These are phyloP conservation scores for Anaeramoeba flamelloides DNA, from an alignment of 78 protist species.

Conservation along the genomic window DNA sequence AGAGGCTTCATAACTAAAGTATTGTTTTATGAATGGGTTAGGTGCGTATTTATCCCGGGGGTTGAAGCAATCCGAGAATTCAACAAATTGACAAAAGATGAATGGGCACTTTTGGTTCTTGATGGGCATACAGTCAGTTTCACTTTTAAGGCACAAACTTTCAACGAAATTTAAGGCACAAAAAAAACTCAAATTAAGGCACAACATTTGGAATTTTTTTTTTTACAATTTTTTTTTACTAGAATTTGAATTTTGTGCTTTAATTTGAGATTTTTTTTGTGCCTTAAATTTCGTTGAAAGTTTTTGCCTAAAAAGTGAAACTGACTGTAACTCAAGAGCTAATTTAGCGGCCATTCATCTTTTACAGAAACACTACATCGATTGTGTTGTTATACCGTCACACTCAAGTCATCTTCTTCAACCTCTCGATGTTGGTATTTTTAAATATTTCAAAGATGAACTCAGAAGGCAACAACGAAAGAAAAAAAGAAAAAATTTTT, in stretches of 20 bases:
- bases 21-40: not conserved
- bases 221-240: no score
- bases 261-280: no score
- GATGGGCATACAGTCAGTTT: no score
- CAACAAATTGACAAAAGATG: not conserved
- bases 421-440: not conserved
- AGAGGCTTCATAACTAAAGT: not conserved
- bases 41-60: not conserved
- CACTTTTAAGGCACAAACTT: no score
- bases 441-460: not conserved
- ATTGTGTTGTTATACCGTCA: not conserved
- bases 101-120: not conserved
- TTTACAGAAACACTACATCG: not conserved
- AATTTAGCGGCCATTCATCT: not conserved
- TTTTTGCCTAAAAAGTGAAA: no score
- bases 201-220: no score
- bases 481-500: not conserved
- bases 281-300: no score
- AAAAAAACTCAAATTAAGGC: no score
- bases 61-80: no score
- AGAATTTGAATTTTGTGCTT: no score
- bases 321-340: not conserved
- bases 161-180: no score
- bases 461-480: not conserved
- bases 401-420: constrained; percentile 1